Conservation (phyloP, 2,329 filamentous ascomycete genomes). For the Aschersonia sp. region DNA sequence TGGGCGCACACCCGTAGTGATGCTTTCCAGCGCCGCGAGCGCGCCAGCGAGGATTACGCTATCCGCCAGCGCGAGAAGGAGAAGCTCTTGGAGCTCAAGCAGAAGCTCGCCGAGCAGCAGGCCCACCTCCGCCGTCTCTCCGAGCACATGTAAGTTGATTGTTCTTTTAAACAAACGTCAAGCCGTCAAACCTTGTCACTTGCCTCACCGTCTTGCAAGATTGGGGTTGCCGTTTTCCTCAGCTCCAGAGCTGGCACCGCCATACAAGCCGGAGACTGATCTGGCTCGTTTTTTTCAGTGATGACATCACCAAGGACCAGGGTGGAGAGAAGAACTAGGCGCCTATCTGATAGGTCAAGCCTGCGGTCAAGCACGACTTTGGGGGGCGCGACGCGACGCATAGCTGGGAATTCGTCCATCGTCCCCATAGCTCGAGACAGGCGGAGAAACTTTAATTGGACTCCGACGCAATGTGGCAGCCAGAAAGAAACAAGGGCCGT, state of each 20-base stretch:
- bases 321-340: constrained; percentile 50
- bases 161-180: not conserved
- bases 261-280: no score
- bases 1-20: constrained; percentile 41
- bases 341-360: not conserved
- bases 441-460: no score
- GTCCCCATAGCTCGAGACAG: no score
- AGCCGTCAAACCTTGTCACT: no score
- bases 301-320: constrained; percentile 61
- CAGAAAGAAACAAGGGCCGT: not conserved
- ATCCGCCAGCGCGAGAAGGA: constrained; percentile 79
- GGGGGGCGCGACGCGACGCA: no score
- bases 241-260: no score
- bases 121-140: constrained; percentile 73
- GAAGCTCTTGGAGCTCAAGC: constrained; percentile 68
- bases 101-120: constrained; percentile 63
- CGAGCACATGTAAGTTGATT: constrained; percentile 59
- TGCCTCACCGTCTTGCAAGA: no score
- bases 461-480: no score
- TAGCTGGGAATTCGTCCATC: no score
- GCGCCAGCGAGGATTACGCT: constrained; percentile 70
- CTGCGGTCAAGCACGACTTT: no score
- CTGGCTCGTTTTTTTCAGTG: constrained; percentile 28
- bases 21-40: constrained; percentile 83
- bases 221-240: no score